A percentile compares a stretch with the other conserved stretches of the same genome.
Evolutionary conservation across 257 asterid species (phyloP).

Genomic region (Dorcoceras hygrometricum): DNA sequence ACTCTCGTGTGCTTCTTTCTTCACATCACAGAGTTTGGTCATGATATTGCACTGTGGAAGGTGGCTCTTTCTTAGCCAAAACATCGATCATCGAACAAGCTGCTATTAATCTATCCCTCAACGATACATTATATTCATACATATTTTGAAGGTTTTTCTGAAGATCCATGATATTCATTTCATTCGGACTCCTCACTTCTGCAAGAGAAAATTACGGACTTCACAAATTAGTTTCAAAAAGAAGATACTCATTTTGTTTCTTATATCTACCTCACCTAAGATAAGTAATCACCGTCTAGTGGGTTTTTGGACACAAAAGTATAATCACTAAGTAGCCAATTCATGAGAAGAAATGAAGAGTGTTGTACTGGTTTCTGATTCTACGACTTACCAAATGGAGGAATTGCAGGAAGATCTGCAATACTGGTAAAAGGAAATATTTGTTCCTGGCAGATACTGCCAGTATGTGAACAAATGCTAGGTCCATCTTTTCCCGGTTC

Average conservation of each 20-base stretch:
- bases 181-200: slow-evolving; percentile 36
- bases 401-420: slow-evolving; percentile 48
- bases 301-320: neutral
- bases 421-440: slow-evolving; percentile 25
- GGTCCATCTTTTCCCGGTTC: slow-evolving; percentile 28
- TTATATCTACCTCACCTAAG: neutral
- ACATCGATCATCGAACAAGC: slow-evolving; percentile 34
- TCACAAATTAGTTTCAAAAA: neutral
- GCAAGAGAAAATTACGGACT: slow-evolving; percentile 10
- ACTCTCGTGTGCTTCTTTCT: slow-evolving; percentile 1
- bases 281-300: neutral
- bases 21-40: slow-evolving; percentile 2
- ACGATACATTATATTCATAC: slow-evolving; percentile 43
- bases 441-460: slow-evolving; percentile 26
- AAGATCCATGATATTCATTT: slow-evolving; percentile 44
- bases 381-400: slow-evolving; percentile 42
- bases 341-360: neutral
- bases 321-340: neutral
- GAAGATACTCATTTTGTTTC: neutral
- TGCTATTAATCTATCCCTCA: slow-evolving; percentile 49
- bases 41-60: slow-evolving; percentile 18
- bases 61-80: slow-evolving; percentile 26
- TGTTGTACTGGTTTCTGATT: neutral
- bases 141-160: slow-evolving; percentile 46
- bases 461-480: slow-evolving; percentile 22